Conservation (phyloP, 805 yeast genomes). For the Starmerella riodocensis region DNA sequence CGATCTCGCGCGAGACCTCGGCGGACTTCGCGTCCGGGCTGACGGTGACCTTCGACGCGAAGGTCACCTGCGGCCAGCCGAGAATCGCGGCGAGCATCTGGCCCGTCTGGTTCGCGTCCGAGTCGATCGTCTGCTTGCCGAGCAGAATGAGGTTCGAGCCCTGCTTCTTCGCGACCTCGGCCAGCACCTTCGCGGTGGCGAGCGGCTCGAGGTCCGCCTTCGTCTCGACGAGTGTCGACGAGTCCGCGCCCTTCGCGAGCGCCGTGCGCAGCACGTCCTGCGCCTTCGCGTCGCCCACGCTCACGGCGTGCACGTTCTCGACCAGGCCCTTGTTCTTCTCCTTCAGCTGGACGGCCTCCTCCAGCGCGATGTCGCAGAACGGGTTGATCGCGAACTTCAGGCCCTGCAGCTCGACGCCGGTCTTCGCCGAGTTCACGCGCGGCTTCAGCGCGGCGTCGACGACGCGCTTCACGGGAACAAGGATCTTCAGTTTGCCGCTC, state of each 20-base stretch:
- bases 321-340: slow-evolving; percentile 52
- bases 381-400: slow-evolving; percentile 91
- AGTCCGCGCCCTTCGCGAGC: slow-evolving; percentile 88
- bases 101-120: slow-evolving; percentile 89
- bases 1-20: slow-evolving; percentile 79
- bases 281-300: slow-evolving; percentile 75
- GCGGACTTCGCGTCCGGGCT: slow-evolving; percentile 38
- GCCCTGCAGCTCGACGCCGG: slow-evolving; percentile 78
- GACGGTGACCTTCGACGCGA: slow-evolving; percentile 73
- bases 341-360: slow-evolving; percentile 74
- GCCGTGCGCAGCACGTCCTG: slow-evolving; percentile 83
- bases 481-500: slow-evolving; percentile 34
- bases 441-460: slow-evolving; percentile 91
- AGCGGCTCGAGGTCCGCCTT: slow-evolving; percentile 74
- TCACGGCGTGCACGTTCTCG: slow-evolving; percentile 76
- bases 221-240: slow-evolving; percentile 67
- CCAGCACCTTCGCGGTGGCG: slow-evolving; percentile 72
- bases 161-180: slow-evolving; percentile 56
- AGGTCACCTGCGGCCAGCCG: slow-evolving; percentile 94
- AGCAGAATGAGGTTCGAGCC: slow-evolving; percentile 66
- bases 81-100: slow-evolving; percentile 90
- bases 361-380: slow-evolving; percentile 94
- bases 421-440: slow-evolving; percentile 69
- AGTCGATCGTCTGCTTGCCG: slow-evolving; percentile 96
- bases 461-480: slow-evolving; percentile 91